phyloP scores from a whole-genome alignment of 2,329 filamentous ascomycete genomes.

The Fonsecaea erecta region DNA sequence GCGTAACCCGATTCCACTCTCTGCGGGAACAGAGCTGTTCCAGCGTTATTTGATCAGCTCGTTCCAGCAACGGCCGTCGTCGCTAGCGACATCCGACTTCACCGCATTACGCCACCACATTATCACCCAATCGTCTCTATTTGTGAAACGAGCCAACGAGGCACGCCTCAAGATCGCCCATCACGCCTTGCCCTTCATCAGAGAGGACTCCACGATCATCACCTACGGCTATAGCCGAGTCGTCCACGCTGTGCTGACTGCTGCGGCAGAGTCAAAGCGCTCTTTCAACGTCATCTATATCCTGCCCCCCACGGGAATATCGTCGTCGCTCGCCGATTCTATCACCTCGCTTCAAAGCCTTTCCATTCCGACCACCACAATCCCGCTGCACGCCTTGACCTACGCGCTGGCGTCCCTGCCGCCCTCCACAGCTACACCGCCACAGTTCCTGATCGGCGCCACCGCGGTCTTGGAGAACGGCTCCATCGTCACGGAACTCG shows the following conservation, averaged over 20 bases:
- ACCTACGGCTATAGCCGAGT: conserved; percentile 88
- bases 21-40: conserved; percentile 93
- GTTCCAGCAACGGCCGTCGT: conserved; percentile 59
- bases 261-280: conserved; percentile 57
- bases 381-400: conserved; percentile 29
- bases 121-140: conserved; percentile 81
- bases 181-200: conserved; percentile 77
- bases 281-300: conserved; percentile 86
- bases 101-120: conserved; percentile 82
- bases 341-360: conserved; percentile 28
- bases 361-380: conserved; percentile 28
- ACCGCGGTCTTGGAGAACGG: conserved; percentile 95
- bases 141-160: conserved; percentile 79
- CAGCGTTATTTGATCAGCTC: conserved; percentile 87
- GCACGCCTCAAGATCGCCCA: conserved; percentile 79
- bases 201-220: conserved; percentile 78
- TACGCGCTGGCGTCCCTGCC: conserved; percentile 30
- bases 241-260: conserved; percentile 74
- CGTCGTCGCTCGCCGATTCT: conserved; percentile 1
- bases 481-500: conserved; percentile 86
- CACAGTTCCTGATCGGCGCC: conserved; percentile 65
- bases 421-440: conserved; percentile 13
- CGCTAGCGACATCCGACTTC: conserved; percentile 65
- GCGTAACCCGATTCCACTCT: conserved; percentile 86
- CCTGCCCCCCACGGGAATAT: conserved; percentile 44